phyloP scores from a whole-genome alignment of 1,284 basidiomycete species.

The Trichosporon ovoides region DNA sequence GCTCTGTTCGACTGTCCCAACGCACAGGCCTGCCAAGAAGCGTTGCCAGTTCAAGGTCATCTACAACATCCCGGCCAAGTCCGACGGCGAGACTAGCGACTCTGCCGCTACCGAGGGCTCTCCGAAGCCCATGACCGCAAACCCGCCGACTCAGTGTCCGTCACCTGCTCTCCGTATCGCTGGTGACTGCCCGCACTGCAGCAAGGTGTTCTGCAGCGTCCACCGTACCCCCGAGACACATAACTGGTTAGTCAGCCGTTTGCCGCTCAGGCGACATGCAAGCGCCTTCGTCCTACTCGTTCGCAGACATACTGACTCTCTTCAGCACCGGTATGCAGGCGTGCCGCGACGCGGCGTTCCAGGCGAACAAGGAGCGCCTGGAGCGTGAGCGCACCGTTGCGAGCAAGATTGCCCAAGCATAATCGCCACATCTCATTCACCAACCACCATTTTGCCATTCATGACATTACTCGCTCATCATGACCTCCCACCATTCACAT shows the following conservation, averaged over 20 bases:
- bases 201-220: slow-evolving; percentile 45
- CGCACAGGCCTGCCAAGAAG: slow-evolving; percentile 48
- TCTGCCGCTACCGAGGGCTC: slow-evolving; percentile 20
- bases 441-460: too few relatives aligned
- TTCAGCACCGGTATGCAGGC: slow-evolving; percentile 47
- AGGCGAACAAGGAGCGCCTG: slow-evolving; percentile 50
- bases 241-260: too few relatives aligned
- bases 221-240: slow-evolving; percentile 50
- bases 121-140: slow-evolving; percentile 32
- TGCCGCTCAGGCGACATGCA: too few relatives aligned
- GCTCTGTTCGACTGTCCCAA: too few relatives aligned
- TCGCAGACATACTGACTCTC: too few relatives aligned
- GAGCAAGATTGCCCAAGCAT: slow-evolving; percentile 48
- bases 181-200: slow-evolving; percentile 50
- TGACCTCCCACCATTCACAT: slow-evolving; percentile 5
- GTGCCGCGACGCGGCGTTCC: slow-evolving; percentile 50
- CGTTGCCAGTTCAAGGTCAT: slow-evolving; percentile 48
- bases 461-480: too few relatives aligned
- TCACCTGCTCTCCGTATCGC: slow-evolving; percentile 47
- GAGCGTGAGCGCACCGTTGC: slow-evolving; percentile 49
- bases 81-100: slow-evolving; percentile 10
- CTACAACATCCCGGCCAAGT: slow-evolving; percentile 43
- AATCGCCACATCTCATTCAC: slow-evolving; percentile 15
- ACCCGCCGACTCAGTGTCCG: slow-evolving; percentile 46
- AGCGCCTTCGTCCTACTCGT: too few relatives aligned